Base-by-base conservation (phyloP, 495 filamentous ascomycete species). In the Lineolata rhizophorae region DNA sequence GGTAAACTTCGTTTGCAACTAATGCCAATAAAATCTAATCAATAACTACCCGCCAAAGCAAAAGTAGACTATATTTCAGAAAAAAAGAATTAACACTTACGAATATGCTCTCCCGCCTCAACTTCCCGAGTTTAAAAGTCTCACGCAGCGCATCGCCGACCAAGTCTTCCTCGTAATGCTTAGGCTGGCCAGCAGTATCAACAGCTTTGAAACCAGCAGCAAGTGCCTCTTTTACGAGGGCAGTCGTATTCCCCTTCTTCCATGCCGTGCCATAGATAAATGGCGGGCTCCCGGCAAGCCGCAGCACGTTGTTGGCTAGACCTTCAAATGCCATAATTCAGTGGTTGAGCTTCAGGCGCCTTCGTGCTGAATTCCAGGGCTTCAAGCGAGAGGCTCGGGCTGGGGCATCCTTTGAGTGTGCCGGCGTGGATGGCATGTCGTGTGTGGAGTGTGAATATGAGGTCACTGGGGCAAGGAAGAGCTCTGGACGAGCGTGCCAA, bases 211-310 rank as follows among this genome's bases (percentile, higher is more conserved):
- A 90, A 5, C 80, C 80, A 9, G 67, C 52, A 32, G 61, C 57
- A 39, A 90, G 44, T 16, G 80, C 80, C 40, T 62, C 53, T 42
- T 71, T 60, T 17, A 84, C 76, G 1, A 82, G 59, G 21, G 67
- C 60, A 13, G 64, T 58, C 1, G 74, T 81, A 18, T 50, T 52
- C 2, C 71, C 69, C 47, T 79, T 76, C 53, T 85, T 84, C 80
- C 79, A 85, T n/a, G 80, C 80, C 5, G 78, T 84, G 27, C 79
- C 80, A 44, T 90, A 90, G 35, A 87, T 49, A 37, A 82, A 60
- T 35, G 57, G 53, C 4, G 72, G 73, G 8, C 22, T 26, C 8
- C 22, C 22, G n/a, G n/a, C n/a, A n/a, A n/a, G n/a, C n/a, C n/a
- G n/a, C n/a, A n/a, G n/a, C n/a, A n/a, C n/a, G n/a, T n/a, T n/a